phyloP scores from a whole-genome alignment of 192 early-diverging fungal genomes.

The Obelidium mucronatum region DNA sequence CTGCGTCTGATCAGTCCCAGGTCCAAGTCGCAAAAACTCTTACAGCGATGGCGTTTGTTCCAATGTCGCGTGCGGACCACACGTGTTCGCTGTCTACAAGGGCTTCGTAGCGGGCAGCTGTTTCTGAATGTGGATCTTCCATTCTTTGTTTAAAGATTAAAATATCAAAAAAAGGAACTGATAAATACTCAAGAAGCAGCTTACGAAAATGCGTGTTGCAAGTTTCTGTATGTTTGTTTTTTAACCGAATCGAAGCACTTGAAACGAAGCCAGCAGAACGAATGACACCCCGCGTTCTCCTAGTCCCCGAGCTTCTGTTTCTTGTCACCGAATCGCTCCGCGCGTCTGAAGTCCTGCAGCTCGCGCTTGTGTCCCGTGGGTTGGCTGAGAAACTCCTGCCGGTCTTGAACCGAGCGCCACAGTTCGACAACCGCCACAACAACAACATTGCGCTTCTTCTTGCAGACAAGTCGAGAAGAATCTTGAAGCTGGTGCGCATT shows the following conservation, averaged over 20 bases:
- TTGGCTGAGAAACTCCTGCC: background rate
- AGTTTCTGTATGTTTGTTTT: too few species aligned
- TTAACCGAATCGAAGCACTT: background rate
- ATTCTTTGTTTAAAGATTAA: background rate
- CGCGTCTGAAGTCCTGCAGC: background rate
- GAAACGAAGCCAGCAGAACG: too few species aligned
- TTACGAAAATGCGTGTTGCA: too few species aligned
- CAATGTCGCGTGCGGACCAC: constrained; percentile 79
- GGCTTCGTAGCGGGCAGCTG: constrained; percentile 38
- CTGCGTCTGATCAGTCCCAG: constrained; percentile 35
- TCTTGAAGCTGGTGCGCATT: background rate
- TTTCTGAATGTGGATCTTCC: background rate
- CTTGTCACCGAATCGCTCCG: background rate
- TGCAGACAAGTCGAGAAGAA: background rate
- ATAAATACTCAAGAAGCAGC: too few species aligned
- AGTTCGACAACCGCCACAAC: background rate
- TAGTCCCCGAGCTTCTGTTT: constrained; percentile 2
- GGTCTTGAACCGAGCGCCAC: background rate
- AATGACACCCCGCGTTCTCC: background rate
- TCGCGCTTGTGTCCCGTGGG: background rate
- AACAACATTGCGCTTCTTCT: background rate
- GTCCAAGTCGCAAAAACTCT: constrained; percentile 23
- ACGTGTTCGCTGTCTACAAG: constrained; percentile 52
- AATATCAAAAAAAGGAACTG: background rate
- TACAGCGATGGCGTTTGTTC: constrained; percentile 78